Evolutionary conservation across 2,329 filamentous ascomycete species (phyloP).

Genomic region (Neofusicoccum sp.): DNA sequence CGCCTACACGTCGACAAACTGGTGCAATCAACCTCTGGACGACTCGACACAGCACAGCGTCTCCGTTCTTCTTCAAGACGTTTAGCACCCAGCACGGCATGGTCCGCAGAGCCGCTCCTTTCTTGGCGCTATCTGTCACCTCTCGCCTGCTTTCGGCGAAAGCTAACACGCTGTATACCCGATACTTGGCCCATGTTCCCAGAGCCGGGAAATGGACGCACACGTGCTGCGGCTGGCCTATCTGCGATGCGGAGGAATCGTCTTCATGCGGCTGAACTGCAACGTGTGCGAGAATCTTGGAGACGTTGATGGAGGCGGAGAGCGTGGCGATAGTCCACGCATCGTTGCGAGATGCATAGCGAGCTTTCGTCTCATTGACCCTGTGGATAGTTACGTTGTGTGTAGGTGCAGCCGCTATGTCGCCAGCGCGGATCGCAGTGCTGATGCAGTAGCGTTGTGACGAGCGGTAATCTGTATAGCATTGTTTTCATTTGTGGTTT

Average conservation of each 20-base stretch:
- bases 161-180: constrained; percentile 28
- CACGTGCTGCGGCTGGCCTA: constrained; percentile 20
- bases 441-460: background rate
- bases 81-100: constrained; percentile 39
- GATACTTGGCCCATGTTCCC: constrained; percentile 30
- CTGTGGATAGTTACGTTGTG: background rate
- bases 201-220: constrained; percentile 31
- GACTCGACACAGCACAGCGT: constrained; percentile 24
- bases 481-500: background rate
- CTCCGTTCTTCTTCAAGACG: constrained; percentile 33
- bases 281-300: background rate
- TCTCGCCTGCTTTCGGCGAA: constrained; percentile 28
- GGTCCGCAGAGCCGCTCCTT: constrained; percentile 28
- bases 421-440: constrained; percentile 26
- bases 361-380: background rate
- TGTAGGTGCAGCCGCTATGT: constrained; percentile 18
- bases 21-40: too few species aligned
- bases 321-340: background rate
- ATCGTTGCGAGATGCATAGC: background rate
- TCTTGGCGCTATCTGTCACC: constrained; percentile 20
- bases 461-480: background rate
- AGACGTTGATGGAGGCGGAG: background rate
- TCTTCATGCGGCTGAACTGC: background rate
- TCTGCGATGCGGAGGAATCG: background rate
- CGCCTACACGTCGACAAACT: too few species aligned